These are phyloP conservation scores for Cucumis hystrix DNA, from an alignment of 306 rosid species.

Conservation along the genomic window DNA sequence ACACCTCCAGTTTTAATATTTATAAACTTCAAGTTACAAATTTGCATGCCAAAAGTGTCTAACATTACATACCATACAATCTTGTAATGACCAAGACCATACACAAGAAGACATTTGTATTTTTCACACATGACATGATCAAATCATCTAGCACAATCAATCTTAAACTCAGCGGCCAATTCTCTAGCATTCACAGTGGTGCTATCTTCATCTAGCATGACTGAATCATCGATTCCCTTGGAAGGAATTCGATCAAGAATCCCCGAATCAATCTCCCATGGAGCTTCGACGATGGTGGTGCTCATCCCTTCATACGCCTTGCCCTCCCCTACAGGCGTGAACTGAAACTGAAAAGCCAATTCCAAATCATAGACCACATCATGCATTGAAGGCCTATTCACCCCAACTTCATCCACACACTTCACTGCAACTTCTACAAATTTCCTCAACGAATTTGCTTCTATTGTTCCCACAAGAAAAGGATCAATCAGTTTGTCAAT, in stretches of 20 bases:
- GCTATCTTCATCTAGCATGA: background rate
- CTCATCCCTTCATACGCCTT: background rate
- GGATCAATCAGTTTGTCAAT: background rate
- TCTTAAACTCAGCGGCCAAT: background rate
- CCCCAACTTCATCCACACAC: background rate
- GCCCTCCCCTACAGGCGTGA: background rate
- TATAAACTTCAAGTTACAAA: too few relatives aligned
- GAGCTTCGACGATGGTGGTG: background rate
- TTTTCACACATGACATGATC: too few relatives aligned
- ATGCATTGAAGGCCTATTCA: constrained; percentile 9
- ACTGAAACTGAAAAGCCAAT: background rate
- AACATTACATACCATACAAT: too few relatives aligned
- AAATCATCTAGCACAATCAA: background rate
- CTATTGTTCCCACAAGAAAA: background rate
- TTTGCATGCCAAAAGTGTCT: too few relatives aligned
- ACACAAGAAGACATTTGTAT: too few relatives aligned
- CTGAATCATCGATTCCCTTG: background rate
- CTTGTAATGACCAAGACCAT: too few relatives aligned
- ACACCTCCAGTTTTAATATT: too few relatives aligned
- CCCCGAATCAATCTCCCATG: background rate
- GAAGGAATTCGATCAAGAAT: background rate
- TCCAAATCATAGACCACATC: constrained; percentile 2
- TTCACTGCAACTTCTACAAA: background rate
- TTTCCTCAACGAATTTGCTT: background rate
- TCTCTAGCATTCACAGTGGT: background rate